Percentiles rank a stretch among this genome's conserved stretches.
Conservation (phyloP, 2,329 filamentous ascomycete species). For the Fusarium sp. region DNA sequence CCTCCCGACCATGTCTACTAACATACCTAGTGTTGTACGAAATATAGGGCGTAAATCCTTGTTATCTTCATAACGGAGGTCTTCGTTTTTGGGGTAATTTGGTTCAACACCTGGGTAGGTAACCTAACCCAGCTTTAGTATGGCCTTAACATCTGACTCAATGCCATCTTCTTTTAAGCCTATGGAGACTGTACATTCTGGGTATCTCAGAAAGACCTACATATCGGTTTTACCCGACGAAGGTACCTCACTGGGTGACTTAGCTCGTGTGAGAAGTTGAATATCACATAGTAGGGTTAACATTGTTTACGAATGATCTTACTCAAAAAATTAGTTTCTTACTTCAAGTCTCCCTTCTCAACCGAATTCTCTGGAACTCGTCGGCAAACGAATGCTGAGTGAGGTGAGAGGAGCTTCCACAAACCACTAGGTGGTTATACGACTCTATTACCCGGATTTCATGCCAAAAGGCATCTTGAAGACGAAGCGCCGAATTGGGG, state of each 20-base stretch:
- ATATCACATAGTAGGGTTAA: background rate
- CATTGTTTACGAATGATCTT: background rate
- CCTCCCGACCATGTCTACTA: background rate
- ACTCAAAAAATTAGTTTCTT: background rate
- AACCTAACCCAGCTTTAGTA: background rate
- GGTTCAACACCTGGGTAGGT: no score
- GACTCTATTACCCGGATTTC: no score
- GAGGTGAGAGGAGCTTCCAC: background rate
- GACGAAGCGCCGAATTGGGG: background rate
- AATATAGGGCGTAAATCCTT: no score
- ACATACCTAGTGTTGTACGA: no score
- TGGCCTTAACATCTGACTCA: background rate
- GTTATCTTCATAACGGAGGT: no score
- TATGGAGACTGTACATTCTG: background rate
- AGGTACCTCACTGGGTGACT: background rate
- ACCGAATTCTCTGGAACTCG: background rate
- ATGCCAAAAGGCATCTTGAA: background rate
- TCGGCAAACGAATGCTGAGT: background rate
- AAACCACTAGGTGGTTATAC: background rate
- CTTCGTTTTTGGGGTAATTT: no score
- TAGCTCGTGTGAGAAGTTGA: background rate
- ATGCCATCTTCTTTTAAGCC: background rate
- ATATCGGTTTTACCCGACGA: conserved; percentile 7
- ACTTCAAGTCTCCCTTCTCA: background rate
- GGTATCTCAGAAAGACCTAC: background rate